phyloP scores from a whole-genome alignment of 1,284 basidiomycete species.

The Cutaneotrichosporon dermatis region DNA sequence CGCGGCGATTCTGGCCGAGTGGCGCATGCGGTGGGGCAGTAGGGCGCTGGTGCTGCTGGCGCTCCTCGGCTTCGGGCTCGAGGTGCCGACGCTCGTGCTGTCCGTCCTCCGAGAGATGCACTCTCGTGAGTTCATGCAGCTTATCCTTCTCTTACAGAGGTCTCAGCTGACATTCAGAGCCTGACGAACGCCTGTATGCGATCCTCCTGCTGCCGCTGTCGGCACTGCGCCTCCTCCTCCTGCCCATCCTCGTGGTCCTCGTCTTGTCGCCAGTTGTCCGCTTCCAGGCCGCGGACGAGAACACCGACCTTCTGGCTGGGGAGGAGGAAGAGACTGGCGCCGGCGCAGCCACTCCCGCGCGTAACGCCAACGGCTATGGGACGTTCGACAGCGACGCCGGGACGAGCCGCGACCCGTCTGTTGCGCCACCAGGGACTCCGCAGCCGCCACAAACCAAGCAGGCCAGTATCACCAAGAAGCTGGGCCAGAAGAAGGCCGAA shows the following conservation, averaged over 20 bases:
- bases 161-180: slow-evolving; percentile 13
- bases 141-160: not conserved
- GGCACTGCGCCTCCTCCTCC: slow-evolving; percentile 28
- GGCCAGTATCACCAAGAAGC: slow-evolving; percentile 36
- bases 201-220: slow-evolving; percentile 38
- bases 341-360: not conserved
- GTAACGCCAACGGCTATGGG: slow-evolving; percentile 22
- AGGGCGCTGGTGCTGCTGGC: slow-evolving; percentile 28
- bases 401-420: slow-evolving; percentile 9
- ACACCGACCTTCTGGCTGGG: slow-evolving; percentile 28
- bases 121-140: slow-evolving; percentile 26
- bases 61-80: slow-evolving; percentile 28
- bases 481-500: slow-evolving; percentile 36
- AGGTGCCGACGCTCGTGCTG: slow-evolving; percentile 37
- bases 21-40: slow-evolving; percentile 35
- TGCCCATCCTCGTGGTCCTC: slow-evolving; percentile 32
- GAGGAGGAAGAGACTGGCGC: not conserved
- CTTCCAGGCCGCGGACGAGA: slow-evolving; percentile 36
- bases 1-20: slow-evolving; percentile 32
- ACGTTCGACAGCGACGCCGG: slow-evolving; percentile 26
- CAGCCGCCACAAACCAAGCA: slow-evolving; percentile 5
- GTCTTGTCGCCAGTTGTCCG: slow-evolving; percentile 32
- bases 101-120: slow-evolving; percentile 29
- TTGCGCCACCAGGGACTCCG: not conserved
- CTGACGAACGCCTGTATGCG: slow-evolving; percentile 24